A percentile compares a stretch with the other conserved stretches of the same genome.
phyloP scores from a whole-genome alignment of 192 early-diverging fungal species.

The Entomortierella chlamydospora region DNA sequence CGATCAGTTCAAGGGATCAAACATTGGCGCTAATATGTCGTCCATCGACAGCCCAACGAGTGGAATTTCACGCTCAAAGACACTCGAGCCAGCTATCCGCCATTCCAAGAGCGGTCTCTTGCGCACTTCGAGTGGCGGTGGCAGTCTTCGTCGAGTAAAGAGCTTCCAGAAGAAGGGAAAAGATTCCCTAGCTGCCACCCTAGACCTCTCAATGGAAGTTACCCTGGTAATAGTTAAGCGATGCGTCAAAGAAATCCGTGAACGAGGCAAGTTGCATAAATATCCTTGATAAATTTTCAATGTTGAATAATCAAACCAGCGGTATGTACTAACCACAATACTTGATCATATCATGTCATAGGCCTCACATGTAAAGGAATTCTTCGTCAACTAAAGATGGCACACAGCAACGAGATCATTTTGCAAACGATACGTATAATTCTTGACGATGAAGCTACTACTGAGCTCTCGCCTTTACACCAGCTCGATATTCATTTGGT shows the following conservation, averaged over 20 bases:
- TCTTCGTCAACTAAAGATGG: constrained; percentile 46
- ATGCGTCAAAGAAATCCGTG: constrained; percentile 52
- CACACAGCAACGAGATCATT: constrained; percentile 20
- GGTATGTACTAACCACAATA: no score
- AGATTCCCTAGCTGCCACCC: neutral
- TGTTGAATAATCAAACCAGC: no score
- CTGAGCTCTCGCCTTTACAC: constrained; percentile 43
- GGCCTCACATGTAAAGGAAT: constrained; percentile 52
- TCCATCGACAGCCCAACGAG: constrained; percentile 25
- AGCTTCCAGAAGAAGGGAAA: constrained; percentile 36
- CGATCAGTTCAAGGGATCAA: constrained; percentile 22
- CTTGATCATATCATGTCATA: no score
- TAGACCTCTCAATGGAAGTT: constrained; percentile 50
- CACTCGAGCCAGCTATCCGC: constrained; percentile 22
- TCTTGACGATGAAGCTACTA: constrained; percentile 45
- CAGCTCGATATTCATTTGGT: constrained; percentile 46
- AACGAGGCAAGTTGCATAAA: constrained; percentile 25
- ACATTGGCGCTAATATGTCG: neutral
- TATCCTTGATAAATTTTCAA: no score
- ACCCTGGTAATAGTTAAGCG: constrained; percentile 43
- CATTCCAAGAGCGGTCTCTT: constrained; percentile 21
- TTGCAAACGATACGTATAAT: constrained; percentile 46
- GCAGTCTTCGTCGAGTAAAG: constrained; percentile 21
- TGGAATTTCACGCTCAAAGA: constrained; percentile 8
- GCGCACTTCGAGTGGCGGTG: constrained; percentile 36